Evolutionary conservation across 495 filamentous ascomycete species (phyloP), one percentile per base, ranked within the genome.

Genomic region (Podospora tetraspora): DNA sequence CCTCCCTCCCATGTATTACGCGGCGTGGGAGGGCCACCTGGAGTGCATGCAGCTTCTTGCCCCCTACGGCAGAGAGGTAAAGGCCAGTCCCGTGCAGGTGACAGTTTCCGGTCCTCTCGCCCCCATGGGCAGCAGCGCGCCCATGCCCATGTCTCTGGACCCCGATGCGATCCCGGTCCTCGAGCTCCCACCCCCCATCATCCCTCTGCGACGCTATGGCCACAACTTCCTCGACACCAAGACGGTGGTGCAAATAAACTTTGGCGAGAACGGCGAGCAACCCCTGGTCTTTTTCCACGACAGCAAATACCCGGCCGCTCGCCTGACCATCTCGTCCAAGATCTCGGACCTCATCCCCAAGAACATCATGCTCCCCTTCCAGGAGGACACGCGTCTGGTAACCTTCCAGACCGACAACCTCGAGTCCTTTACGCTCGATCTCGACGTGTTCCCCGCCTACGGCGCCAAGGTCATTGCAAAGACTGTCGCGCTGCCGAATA

Each of bases 151-250:
- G 82, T 84, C 87, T 60, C 83, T 91, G 24, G 93, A 93, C 69
- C 85, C 84, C 5, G 95, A 98, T 76, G 90, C 89, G 0, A 99
- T 99, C 63, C 95, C 95, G 1, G 88, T 91, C 68, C 85, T 99
- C n/a, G 91, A 91, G 70, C 85, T 99, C 5, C 95, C 95, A 59
- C 95, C 96, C 43, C 95, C 95, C 0, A 97, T 99, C 66, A 97
- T 99, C 71, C 95, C 95, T 16, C 81, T 97, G 32, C 86, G 94
- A 64, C 89, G 95, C 57, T 98, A 98, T 77, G 95, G 95, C 22
- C 95, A 99, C 80, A 99, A 98, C 77, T 99, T 98, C 83, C 82
- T 99, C 62, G 95, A 99, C 75, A 95, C 92, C 21, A 99, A 97
- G 78, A 94, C 94, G 0, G 94, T 97, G 66, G 85, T 99, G 4